Base-by-base conservation (phyloP, 805 yeast species). In the Wickerhamomyces subpelliculosus region DNA sequence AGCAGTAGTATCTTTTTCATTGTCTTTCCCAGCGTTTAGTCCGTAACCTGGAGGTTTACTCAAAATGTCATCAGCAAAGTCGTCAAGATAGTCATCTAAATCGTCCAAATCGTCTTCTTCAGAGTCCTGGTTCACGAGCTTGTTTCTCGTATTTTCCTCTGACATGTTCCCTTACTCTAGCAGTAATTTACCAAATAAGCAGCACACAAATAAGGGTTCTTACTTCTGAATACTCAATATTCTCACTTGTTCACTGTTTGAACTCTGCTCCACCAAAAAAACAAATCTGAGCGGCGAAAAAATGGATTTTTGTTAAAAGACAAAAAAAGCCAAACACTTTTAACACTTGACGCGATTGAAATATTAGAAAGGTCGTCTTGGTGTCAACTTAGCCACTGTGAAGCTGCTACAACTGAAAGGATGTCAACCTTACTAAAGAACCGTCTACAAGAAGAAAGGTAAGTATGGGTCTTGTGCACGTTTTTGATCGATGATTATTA, bases 401-500 rank as follows among this genome's bases (percentile, higher is more conserved):
- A n/a, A 5, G 16, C 24, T 13, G 16, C n/a, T n/a, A n/a, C n/a
- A n/a, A n/a, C n/a, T n/a, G 13, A 13, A 14, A 17, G 11, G 11
- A 44, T 45, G 51, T 43, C 48, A 23, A 46, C 52, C 31, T 38
- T 54, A 23, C 35, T 51, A 27, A 51, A 48, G 36, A 49, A 78
- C 42, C 77, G 98, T 51, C 73, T 90, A 29, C 97, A 89, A 55
- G 95, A 88, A 61, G 98, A 90, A 60, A 66, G 78, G 77, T 71
- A 58, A 38, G 73, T 62, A 10, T 9, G 13, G n/a, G 7, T 24
- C 11, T 10, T 22, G 24, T 22, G 24, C 24, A 22, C 10, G 7
- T 22, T 22, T 22, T n/a, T n/a, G n/a, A n/a, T n/a, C n/a, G n/a
- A n/a, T n/a, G n/a, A n/a, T n/a, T n/a, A n/a, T n/a, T n/a, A n/a